phyloP scores from a whole-genome alignment of 2,329 filamentous ascomycete species.

The Lasiodiplodia theobromae region DNA sequence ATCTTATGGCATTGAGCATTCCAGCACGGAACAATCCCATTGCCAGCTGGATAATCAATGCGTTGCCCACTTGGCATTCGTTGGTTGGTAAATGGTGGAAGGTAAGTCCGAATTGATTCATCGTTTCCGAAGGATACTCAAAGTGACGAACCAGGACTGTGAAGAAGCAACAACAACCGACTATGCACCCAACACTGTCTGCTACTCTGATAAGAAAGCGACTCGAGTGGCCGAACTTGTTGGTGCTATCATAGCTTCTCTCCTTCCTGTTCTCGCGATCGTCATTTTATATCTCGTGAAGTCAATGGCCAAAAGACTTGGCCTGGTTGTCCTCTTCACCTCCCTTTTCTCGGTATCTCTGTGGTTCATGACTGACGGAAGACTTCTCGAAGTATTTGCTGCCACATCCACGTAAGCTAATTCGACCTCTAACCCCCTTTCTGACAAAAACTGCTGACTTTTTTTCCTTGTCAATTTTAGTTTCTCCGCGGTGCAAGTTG shows the following conservation, averaged over 20 bases:
- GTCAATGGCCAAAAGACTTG: not conserved
- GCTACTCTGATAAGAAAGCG: not conserved
- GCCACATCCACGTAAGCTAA: not conserved
- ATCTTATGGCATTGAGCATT: not conserved
- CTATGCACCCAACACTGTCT: not conserved
- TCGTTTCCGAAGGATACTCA: too few species aligned
- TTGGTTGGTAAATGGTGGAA: not conserved
- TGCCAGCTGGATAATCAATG: slow-evolving; percentile 3
- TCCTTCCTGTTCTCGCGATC: not conserved
- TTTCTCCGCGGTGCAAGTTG: too few species aligned
- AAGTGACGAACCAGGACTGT: too few species aligned
- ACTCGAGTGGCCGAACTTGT: not conserved
- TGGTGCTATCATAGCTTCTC: not conserved
- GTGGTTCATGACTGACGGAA: slow-evolving; percentile 4
- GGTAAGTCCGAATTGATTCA: not conserved
- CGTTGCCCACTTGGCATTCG: not conserved
- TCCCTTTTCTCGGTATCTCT: slow-evolving; percentile 1
- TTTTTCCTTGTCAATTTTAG: too few species aligned
- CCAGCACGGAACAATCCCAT: not conserved
- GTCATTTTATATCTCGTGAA: slow-evolving; percentile 5
- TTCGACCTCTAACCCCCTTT: too few species aligned
- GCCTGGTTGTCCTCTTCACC: slow-evolving; percentile 1
- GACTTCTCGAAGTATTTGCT: slow-evolving; percentile 14
- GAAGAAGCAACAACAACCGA: not conserved
- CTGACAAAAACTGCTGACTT: too few species aligned